These are phyloP conservation scores for Globisporangium takayamanum DNA, from an alignment of 352 stramenopile species.

Conservation along the genomic window DNA sequence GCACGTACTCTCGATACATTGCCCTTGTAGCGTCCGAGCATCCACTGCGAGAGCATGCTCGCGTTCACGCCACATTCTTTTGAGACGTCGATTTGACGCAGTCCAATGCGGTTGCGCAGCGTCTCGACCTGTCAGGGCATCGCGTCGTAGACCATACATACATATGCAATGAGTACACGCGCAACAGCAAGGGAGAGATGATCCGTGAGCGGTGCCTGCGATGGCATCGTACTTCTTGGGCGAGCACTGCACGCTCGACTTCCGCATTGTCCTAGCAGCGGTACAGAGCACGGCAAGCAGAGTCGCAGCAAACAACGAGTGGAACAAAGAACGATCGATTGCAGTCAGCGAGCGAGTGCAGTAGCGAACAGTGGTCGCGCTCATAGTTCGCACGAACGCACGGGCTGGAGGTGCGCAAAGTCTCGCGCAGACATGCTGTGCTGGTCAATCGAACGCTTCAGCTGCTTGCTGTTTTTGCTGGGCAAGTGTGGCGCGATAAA, in stretches of 20 bases:
- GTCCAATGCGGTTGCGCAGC: slow-evolving; percentile 59
- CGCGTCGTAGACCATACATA: not conserved
- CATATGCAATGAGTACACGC: not conserved
- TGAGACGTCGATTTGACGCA: slow-evolving; percentile 78
- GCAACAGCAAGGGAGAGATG: not conserved
- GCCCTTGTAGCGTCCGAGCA: slow-evolving; percentile 81
- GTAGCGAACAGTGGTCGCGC: not conserved
- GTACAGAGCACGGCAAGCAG: not conserved
- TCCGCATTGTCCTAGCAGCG: slow-evolving; percentile 72
- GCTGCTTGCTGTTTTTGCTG: not conserved
- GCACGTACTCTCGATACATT: slow-evolving; percentile 66
- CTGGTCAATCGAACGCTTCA: too few relatives aligned
- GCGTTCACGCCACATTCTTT: slow-evolving; percentile 84
- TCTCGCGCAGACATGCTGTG: slow-evolving; percentile 42
- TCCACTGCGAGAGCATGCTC: slow-evolving; percentile 85
- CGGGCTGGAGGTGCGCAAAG: slow-evolving; percentile 73
- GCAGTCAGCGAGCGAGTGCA: not conserved
- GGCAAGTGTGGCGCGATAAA: not conserved
- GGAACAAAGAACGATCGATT: not conserved
- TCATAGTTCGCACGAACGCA: slow-evolving; percentile 11
- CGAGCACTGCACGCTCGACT: slow-evolving; percentile 74
- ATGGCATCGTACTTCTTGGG: slow-evolving; percentile 43
- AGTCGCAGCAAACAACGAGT: not conserved
- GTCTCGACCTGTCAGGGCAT: slow-evolving; percentile 44
- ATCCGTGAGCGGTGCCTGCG: not conserved